phyloP scores from a whole-genome alignment of 2,329 filamentous ascomycete species.

The Pleoardoris graminearum region DNA sequence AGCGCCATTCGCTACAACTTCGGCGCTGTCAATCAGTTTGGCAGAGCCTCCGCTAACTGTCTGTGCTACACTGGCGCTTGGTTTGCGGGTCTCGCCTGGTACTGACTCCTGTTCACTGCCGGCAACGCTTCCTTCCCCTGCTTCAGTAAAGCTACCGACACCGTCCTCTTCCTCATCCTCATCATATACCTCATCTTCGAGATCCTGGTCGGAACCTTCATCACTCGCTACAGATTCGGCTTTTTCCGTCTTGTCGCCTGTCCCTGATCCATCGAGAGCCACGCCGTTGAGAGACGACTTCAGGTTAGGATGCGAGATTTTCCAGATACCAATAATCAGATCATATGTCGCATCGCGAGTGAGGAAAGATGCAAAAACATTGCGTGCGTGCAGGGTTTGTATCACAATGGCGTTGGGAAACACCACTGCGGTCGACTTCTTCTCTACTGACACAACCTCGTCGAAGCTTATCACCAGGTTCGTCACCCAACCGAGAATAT shows the following conservation, averaged over 20 bases:
- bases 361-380: constrained; percentile 93
- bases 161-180: constrained; percentile 76
- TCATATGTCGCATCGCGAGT: constrained; percentile 96
- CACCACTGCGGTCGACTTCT: constrained; percentile 90
- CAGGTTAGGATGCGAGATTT: constrained; percentile 88
- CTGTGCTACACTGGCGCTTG: constrained; percentile 60
- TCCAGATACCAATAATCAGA: constrained; percentile 97
- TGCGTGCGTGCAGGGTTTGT: constrained; percentile 90
- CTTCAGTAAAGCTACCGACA: constrained; percentile 65
- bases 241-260: constrained; percentile 90
- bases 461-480: constrained; percentile 98
- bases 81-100: constrained; percentile 69
- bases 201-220: constrained; percentile 61
- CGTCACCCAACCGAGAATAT: constrained; percentile 97
- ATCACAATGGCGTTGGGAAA: constrained; percentile 99
- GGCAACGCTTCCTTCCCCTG: constrained; percentile 56
- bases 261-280: constrained; percentile 71
- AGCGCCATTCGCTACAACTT: constrained; percentile 47
- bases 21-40: constrained; percentile 41
- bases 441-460: constrained; percentile 95
- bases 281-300: constrained; percentile 92
- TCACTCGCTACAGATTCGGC: constrained; percentile 62
- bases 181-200: constrained; percentile 77
- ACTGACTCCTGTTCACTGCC: constrained; percentile 55
- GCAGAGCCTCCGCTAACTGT: constrained; percentile 48